Evolutionary conservation across 805 yeast genomes (phyloP).

Genomic region (Pichia gijzeniarum): DNA sequence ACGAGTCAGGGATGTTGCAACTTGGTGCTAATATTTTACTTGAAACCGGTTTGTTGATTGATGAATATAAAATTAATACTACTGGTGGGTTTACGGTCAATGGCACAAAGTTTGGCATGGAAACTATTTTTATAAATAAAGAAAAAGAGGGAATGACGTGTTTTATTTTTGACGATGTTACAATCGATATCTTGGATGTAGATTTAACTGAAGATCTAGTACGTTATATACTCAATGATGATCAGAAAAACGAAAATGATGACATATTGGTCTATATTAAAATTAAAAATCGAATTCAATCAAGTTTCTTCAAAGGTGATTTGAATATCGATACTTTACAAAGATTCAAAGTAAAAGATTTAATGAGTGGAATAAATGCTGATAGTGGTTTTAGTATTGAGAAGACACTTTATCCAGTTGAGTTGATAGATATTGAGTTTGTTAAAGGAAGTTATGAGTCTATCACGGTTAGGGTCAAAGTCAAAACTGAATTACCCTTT

Average conservation of each 20-base stretch:
- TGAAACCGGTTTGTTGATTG: not conserved
- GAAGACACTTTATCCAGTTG: not conserved
- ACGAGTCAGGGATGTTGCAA: too few species aligned
- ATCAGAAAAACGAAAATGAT: not conserved
- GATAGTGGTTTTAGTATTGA: not conserved
- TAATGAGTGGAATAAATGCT: not conserved
- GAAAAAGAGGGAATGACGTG: not conserved
- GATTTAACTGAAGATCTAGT: not conserved
- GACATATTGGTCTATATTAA: not conserved
- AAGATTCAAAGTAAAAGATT: not conserved
- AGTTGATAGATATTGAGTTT: not conserved
- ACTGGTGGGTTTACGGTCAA: not conserved
- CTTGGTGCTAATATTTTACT: not conserved
- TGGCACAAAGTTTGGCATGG: not conserved
- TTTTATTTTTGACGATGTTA: not conserved
- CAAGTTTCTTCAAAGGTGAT: conserved; percentile 8
- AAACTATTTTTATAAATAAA: not conserved
- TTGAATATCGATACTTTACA: not conserved
- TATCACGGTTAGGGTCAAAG: not conserved
- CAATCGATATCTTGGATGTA: conserved; percentile 2
- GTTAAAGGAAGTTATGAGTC: not conserved
- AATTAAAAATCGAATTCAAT: not conserved
- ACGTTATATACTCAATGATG: not conserved
- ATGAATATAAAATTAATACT: not conserved
- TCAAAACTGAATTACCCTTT: not conserved